Evolutionary conservation across 176 grass and related monocot species (phyloP).

Genomic region (Areca catechu): DNA sequence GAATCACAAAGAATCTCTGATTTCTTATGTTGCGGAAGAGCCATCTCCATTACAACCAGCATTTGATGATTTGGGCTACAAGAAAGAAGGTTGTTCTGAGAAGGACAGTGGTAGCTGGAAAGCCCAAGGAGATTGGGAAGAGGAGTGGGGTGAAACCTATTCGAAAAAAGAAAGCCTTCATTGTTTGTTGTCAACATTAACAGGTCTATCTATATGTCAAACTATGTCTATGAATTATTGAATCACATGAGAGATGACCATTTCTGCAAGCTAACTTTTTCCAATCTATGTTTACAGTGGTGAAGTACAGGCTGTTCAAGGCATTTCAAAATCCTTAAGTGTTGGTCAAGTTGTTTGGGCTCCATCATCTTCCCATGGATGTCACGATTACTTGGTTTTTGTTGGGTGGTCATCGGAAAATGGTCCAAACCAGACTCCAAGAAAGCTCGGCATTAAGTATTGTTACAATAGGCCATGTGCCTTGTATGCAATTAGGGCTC

Average conservation of each 20-base stretch:
- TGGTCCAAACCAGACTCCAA: constrained; percentile 51
- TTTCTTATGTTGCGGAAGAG: constrained; percentile 89
- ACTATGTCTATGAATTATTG: constrained; percentile 5
- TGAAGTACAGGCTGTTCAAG: constrained; percentile 61
- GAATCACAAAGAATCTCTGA: constrained; percentile 74
- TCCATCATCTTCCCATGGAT: constrained; percentile 37
- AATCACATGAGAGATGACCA: background rate
- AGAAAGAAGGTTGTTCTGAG: constrained; percentile 47
- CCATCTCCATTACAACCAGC: constrained; percentile 60
- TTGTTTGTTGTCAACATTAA: constrained; percentile 58
- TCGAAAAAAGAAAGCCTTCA: constrained; percentile 71
- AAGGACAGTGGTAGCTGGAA: constrained; percentile 86
- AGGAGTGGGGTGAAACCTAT: constrained; percentile 90
- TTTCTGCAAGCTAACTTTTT: constrained; percentile 5
- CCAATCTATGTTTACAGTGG: constrained; percentile 33
- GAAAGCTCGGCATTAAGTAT: constrained; percentile 97
- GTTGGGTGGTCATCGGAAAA: constrained; percentile 85
- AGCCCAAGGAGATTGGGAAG: constrained; percentile 88
- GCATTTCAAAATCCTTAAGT: constrained; percentile 67
- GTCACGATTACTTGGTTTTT: constrained; percentile 62
- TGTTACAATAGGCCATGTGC: constrained; percentile 88
- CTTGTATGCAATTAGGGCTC: constrained; percentile 51
- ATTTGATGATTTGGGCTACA: constrained; percentile 69
- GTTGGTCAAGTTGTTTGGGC: constrained; percentile 89
- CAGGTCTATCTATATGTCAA: constrained; percentile 37